Evolutionary conservation across 2,329 filamentous ascomycete genomes (phyloP).

Genomic region (Aspergillus phoenicis): DNA sequence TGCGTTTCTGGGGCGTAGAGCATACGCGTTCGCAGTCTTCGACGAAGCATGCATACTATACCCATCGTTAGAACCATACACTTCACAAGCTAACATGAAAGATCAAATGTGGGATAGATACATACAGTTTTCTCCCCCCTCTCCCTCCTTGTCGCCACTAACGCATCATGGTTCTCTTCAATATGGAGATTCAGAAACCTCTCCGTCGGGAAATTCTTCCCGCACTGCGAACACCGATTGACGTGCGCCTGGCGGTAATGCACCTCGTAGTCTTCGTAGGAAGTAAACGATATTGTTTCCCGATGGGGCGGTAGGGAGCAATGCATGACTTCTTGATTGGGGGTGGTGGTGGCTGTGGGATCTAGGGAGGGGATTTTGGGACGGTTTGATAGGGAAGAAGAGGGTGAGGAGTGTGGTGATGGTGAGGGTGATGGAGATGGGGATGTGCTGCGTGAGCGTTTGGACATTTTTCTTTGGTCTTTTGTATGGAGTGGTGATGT

Average conservation of each 20-base stretch:
- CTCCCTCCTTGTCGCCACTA: conserved; percentile 71
- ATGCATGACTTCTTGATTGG: conserved; percentile 61
- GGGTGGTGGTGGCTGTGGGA: conserved; percentile 15
- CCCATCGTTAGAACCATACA: too few species aligned
- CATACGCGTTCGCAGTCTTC: conserved; percentile 85
- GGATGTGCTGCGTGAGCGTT: conserved; percentile 58
- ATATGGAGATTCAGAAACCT: conserved; percentile 83
- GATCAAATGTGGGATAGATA: conserved; percentile 20
- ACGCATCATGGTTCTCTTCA: conserved; percentile 85
- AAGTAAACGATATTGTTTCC: conserved; percentile 68
- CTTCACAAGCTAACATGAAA: too few species aligned
- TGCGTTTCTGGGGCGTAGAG: conserved; percentile 77
- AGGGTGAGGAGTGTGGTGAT: conserved; percentile 26
- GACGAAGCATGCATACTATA: conserved; percentile 82
- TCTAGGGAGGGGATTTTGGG: conserved; percentile 66
- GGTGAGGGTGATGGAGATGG: conserved; percentile 37
- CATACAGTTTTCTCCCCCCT: conserved; percentile 83
- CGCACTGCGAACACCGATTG: conserved; percentile 83
- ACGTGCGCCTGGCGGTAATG: conserved; percentile 82
- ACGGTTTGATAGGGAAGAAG: conserved; percentile 23
- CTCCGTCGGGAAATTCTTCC: conserved; percentile 82
- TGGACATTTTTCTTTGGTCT: conserved; percentile 52
- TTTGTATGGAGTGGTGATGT: too few species aligned
- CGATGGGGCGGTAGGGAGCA: conserved; percentile 82
- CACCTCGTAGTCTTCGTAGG: conserved; percentile 79